Conservation (phyloP, 2,329 filamentous ascomycete genomes). For the Aspergillus candidus region DNA sequence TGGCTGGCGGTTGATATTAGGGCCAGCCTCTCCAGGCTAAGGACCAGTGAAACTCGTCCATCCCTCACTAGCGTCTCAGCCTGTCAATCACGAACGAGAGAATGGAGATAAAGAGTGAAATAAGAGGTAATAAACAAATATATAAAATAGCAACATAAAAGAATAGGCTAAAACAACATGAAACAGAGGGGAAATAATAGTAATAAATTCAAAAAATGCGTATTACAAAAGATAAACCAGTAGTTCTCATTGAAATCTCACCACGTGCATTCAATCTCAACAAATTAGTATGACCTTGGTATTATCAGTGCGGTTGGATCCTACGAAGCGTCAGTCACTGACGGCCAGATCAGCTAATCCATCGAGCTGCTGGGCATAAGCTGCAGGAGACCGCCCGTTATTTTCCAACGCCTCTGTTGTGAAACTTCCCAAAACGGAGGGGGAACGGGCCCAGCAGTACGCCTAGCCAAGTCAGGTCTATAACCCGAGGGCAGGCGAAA, state of each 20-base stretch:
- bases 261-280: conserved; percentile 14
- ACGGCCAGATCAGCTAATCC: conserved; percentile 3
- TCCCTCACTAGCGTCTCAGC: conserved; percentile 3
- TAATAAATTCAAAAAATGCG: conserved; percentile 3
- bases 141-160: not conserved
- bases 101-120: not conserved
- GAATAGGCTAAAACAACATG: not conserved
- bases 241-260: conserved; percentile 4
- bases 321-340: conserved; percentile 1
- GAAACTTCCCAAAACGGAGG: conserved; percentile 19
- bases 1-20: conserved; percentile 12
- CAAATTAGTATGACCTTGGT: not conserved
- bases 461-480: not conserved
- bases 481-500: too few species aligned
- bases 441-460: conserved; percentile 8
- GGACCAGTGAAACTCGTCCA: conserved; percentile 10
- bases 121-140: not conserved
- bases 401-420: conserved; percentile 28
- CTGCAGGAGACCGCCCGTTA: conserved; percentile 32
- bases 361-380: conserved; percentile 14
- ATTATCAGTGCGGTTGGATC: not conserved
- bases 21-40: conserved; percentile 14
- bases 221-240: too few species aligned
- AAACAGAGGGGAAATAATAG: not conserved
- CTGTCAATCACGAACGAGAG: conserved; percentile 1